Evolutionary conservation across 2,329 filamentous ascomycete genomes (phyloP), one percentile per base, ranked within the genome.

Genomic region (Ceratocystis harringtonii): DNA sequence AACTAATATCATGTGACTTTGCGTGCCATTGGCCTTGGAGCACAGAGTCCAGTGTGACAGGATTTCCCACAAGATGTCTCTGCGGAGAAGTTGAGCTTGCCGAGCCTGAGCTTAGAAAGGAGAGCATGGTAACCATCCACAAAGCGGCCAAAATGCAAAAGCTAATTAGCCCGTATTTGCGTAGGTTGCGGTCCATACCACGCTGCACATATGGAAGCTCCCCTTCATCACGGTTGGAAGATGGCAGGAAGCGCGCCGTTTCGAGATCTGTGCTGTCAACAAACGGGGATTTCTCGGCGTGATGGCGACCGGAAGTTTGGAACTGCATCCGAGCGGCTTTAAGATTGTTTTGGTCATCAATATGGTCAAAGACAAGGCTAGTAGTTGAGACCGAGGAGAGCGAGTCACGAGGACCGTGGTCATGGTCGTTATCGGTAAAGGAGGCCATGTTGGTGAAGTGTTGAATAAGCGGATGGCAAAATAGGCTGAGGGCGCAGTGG

Each of bases 341-440:
- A 41, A 57, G 67, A 64, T 70, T 65, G 45, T 70, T 70, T 30
- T 78, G 72, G 25, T 89, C 85, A 70, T 83, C 81, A 69, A 92
- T 81, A 68, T 87, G 84, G 69, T 94, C 89, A 72, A 94, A 89
- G 64, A 94, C 84, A 15, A 94, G 79, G 70, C 89, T 92, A 3
- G 87, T 91, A 10, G 89, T 92, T 43, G 89, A 94, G n/a, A 85
- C 85, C 50, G 87, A 87, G n/a, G 87, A 89, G 58, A 83, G 74
- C 2, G 89, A 90, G 68, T 81, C 81, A 71, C 75, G 75, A 17
- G 64, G 82, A 10, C 28, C 32, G 17, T 36, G 55, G 28, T 30
- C 32, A 2, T 36, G 12, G 28, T 28, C 30, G 28, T 58, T 25
- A 25, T 58, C 28, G 28, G 55, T 58, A 10, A 58, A 12, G 55